Conservation (phyloP, 768 basidiomycete species). For the Cubamyces lactineus region DNA sequence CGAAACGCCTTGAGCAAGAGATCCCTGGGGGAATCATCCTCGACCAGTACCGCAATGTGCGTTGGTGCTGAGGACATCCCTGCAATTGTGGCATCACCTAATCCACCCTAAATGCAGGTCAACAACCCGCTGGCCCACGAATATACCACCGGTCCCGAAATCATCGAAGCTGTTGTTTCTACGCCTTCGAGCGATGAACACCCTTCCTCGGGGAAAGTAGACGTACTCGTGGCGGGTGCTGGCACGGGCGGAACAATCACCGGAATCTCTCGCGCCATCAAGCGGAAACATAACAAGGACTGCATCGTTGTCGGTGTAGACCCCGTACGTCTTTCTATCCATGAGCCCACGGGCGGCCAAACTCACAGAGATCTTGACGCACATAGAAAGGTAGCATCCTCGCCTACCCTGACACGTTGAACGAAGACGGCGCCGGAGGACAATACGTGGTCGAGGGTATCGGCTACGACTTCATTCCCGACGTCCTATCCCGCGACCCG, state of each 20-base stretch:
- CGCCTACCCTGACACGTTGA: conserved; percentile 69
- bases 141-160: conserved; percentile 87
- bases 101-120: conserved; percentile 42
- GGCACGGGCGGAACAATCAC: conserved; percentile 96
- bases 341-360: background rate
- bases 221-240: conserved; percentile 82
- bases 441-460: conserved; percentile 93
- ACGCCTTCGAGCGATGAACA: conserved; percentile 60
- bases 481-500: conserved; percentile 73
- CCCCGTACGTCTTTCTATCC: conserved; percentile 61
- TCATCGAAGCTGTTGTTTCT: conserved; percentile 73
- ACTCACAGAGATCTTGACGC: conserved; percentile 6
- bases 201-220: conserved; percentile 75
- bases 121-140: conserved; percentile 95
- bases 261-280: conserved; percentile 81
- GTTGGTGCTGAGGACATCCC: conserved; percentile 29
- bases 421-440: conserved; percentile 50
- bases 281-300: conserved; percentile 73
- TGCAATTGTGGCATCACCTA: conserved; percentile 5
- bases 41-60: conserved; percentile 85
- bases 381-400: conserved; percentile 86
- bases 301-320: conserved; percentile 86
- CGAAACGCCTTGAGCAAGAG: conserved; percentile 70
- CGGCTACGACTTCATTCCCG: conserved; percentile 91
- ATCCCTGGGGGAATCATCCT: conserved; percentile 89